Base-by-base conservation (phyloP, 2,329 filamentous ascomycete species). In the Microsporum canis region DNA sequence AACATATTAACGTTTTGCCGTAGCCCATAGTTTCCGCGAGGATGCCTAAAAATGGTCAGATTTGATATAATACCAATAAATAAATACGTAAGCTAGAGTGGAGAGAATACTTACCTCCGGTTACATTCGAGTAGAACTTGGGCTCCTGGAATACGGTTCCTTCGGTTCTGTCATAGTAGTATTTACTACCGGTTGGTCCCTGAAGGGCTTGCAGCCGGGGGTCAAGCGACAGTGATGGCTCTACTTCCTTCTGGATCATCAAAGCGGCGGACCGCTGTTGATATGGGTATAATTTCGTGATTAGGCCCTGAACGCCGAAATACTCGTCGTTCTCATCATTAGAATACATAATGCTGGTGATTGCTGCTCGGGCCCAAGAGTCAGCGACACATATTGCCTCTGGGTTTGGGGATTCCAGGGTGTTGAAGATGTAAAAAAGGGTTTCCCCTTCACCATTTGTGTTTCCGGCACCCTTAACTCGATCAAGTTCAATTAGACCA, bases 1-100 rank as follows among this genome's bases (percentile, higher is more conserved):
- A 75, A 65, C 88, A 92, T 8, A 96, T 95, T 31, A 96, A 75
- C 0, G 92, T 96, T 76, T 96, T 97, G 0, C 92, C 91, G 55
- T 78, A 76, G 34, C 80, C 80, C 77, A 79, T 79, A 14, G 76
- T 77, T 60, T 78, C 76, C 7, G 76, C 75, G 29, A 78, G 71
- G 31, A 78, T 76, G 2, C 75, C 71, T 75, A 43, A 53, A 6
- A 36, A 31, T 38, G 58, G 36, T 59, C 43, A 61, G 43, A 36
- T 29, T 34, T 60, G 57, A 58, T 47, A 23, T 33, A 27, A 60
- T 23, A 23, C 1, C 17, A 23, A 23, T 23, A 4, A 27, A 31
- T 23, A 7, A 12, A 12, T 29, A 39, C 10, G 10, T 8, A 6
- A 49, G 47, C 10, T n/a, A n/a, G 39, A 23, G 39, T 2, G 7